Base-by-base conservation (phyloP, 768 basidiomycete species). In the Lactarius akahatsu region DNA sequence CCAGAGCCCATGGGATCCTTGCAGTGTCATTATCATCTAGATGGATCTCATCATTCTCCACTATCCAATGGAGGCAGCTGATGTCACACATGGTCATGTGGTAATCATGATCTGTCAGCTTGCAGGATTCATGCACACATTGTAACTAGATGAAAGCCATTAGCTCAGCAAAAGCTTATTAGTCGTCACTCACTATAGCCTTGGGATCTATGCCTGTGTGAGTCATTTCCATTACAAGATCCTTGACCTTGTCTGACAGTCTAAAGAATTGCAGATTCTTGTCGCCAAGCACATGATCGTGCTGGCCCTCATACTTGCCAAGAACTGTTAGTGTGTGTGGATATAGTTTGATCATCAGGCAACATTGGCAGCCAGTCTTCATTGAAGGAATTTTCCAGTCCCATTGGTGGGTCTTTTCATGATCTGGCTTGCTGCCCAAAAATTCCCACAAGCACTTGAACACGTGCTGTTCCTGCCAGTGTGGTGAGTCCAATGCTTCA, bases 401-500 rank as follows among this genome's bases (percentile, higher is more conserved):
- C 28, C 61, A 34, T 18, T 55, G 32, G 20, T 28, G 20, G 9
- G 38, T 62, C 15, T 52, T 50, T 10, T 62, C 9, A 26, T 28
- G 54, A n/a, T 20, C 15, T 32, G 9, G 6, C 30, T 23, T 62
- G 32, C 61, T 50, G 23, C 61, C 61, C n/a, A 6, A 32, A 9
- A 32, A 45, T n/a, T 62, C 23, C 13, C 30, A 15, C 18, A n/a
- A 13, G 23, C 61, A 62, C n/a, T 32, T 32, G 5, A 28, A 55
- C 9, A 23, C 23, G 18, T 63, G 63, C 58, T 59, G 64, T 62
- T 67, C 54, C 58, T 59, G 61, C 59, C 58, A 69, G 41, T 34
- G 60, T 63, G 59, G 60, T 52, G 71, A 58, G 65, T 34, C 63
- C 54, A 67, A 56, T 16, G 8, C 55, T 16, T 41, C 16, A 0